Evolutionary conservation across 208 protist species (phyloP).

Genomic region (Trypanosomatidae sp.): DNA sequence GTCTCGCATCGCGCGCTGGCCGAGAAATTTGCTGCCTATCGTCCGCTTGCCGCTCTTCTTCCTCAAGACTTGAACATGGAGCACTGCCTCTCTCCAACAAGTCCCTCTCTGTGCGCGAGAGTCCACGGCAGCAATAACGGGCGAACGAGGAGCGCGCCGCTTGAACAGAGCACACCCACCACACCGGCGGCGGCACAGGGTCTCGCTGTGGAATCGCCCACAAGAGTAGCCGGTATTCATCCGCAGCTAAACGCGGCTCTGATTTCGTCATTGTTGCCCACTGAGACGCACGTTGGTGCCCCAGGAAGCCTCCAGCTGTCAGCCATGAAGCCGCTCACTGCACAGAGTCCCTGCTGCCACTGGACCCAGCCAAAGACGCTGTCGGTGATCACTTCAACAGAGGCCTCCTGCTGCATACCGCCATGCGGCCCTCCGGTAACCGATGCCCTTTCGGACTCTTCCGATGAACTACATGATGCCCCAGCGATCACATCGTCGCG

Average conservation of each 20-base stretch:
- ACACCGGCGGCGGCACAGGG: not conserved
- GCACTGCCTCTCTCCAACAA: not conserved
- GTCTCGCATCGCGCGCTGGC: not conserved
- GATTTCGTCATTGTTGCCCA: not conserved
- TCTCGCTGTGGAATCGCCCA: not conserved
- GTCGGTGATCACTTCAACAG: not conserved
- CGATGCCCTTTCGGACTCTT: not conserved
- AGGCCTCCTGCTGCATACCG: not conserved
- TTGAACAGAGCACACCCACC: not conserved
- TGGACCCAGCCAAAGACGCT: not conserved
- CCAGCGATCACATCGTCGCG: not conserved
- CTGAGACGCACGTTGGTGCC: not conserved
- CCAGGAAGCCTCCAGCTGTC: not conserved
- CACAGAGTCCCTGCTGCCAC: not conserved
- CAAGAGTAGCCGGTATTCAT: not conserved
- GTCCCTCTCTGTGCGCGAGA: not conserved
- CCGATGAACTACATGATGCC: no score
- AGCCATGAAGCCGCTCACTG: not conserved
- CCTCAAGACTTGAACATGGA: not conserved
- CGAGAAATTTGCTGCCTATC: not conserved
- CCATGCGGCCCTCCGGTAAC: not conserved
- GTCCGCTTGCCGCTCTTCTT: not conserved
- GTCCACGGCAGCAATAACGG: not conserved
- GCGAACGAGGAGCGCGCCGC: not conserved
- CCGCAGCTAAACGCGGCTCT: not conserved